Base-by-base conservation (phyloP, 2,329 filamentous ascomycete species). In the Cordyceps farinosa region DNA sequence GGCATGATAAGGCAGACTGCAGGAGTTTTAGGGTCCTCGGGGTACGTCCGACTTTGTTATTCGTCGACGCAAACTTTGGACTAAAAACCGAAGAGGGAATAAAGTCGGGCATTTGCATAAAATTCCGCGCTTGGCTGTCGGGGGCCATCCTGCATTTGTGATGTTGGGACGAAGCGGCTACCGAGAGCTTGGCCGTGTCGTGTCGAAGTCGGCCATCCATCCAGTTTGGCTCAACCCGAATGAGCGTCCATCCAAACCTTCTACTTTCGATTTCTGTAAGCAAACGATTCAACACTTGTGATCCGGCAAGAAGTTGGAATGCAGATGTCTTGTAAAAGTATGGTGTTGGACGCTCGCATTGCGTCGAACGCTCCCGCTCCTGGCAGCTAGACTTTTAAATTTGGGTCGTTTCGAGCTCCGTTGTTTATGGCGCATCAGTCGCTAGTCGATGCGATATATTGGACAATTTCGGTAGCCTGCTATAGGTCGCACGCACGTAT, bases 91-190 rank as follows among this genome's bases (percentile, higher is more conserved):
- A 27, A 9, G 17, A 54, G 36, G 15, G 6, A 54, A 42, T 54
- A 17, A 29, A n/a, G 6, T 17, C 52, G 32, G 50, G 17, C 17
- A 38, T 22, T 36, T 27, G 32, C 5, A 4, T 15, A 53, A n/a
- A 11, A 15, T 36, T 22, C 32, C 50, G 9, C 17, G 27, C 36
- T 32, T 38, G 22, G 38, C 13, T 9, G 29, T 32, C 7, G 30
- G 17, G 22, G 36, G 32, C 34, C 22, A 54, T 29, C 5, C 29
- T 22, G 27, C 29, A 56, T 32, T 27, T 59, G 44, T 40, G 15
- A 17, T 8, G 44, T 42, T 51, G 56, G 51, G 56, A 51, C 56
- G 36, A 59, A 51, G 42, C 56, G 15, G 27, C 45, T 17, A n/a
- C n/a, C 40, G 8, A 38, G 11, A 8, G 27, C 32, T 50, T 11